These are phyloP conservation scores for Nicotiana benthamiana DNA, from an alignment of 257 asterid species.

Conservation along the genomic window DNA sequence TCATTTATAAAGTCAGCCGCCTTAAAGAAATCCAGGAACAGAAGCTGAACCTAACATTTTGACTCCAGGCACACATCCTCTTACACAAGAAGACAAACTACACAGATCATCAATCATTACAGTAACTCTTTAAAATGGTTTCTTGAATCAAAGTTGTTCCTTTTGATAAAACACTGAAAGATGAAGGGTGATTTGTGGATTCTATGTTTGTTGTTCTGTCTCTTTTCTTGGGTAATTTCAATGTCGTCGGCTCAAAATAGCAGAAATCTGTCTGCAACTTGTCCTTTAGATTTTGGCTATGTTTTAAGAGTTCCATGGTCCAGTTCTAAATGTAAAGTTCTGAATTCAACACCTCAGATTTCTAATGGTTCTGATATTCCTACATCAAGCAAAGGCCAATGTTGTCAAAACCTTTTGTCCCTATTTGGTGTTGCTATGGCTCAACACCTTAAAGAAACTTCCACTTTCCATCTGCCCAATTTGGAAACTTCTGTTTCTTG, in stretches of 20 bases:
- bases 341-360: constrained; percentile 13
- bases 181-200: constrained; percentile 3
- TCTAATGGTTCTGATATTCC: constrained; percentile 15
- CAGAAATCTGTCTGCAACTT: constrained; percentile 23
- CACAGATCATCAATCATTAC: not conserved
- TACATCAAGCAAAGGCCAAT: constrained; percentile 16
- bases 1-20: constrained; percentile 4
- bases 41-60: not conserved
- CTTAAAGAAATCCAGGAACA: not conserved
- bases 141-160: not conserved
- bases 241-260: constrained; percentile 15
- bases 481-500: constrained; percentile 70
- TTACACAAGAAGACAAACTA: not conserved
- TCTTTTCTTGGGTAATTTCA: not conserved
- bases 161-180: no score
- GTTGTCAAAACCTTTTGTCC: constrained; percentile 73
- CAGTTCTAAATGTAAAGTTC: constrained; percentile 38
- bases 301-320: constrained; percentile 62
- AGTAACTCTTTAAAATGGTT: not conserved
- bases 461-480: constrained; percentile 47
- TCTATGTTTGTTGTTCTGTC: not conserved
- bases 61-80: not conserved
- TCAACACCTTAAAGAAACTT: constrained; percentile 43
- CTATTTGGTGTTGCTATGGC: constrained; percentile 61
- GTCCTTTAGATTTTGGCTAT: constrained; percentile 65